Conservation (phyloP, 140 eudicot genomes). For the Flaveria floridana region DNA sequence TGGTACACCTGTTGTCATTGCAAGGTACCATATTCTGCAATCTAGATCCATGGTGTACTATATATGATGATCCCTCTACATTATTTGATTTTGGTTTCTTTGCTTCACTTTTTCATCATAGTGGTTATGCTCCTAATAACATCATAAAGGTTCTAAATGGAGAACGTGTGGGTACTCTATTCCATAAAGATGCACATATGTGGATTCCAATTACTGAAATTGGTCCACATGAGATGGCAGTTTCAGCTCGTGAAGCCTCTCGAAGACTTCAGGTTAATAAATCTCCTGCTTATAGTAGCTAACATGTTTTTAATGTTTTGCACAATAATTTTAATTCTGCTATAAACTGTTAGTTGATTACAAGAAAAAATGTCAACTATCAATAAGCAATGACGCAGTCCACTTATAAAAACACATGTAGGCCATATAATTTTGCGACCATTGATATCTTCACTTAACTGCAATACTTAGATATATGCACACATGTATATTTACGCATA, state of each 20-base stretch:
- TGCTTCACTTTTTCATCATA: slow-evolving; percentile 27
- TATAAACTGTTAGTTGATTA: slow-evolving; percentile 6
- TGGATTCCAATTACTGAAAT: slow-evolving; percentile 57
- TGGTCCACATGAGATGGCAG: slow-evolving; percentile 79
- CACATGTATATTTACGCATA: not conserved
- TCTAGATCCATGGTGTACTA: not conserved
- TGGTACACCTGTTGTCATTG: slow-evolving; percentile 83
- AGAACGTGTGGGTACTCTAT: slow-evolving; percentile 74
- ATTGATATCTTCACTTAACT: not conserved
- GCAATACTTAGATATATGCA: not conserved
- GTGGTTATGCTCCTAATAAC: slow-evolving; percentile 68
- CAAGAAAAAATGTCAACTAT: not conserved
- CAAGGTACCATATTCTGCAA: slow-evolving; percentile 52
- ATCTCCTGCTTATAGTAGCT: slow-evolving; percentile 10
- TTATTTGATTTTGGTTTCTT: slow-evolving; percentile 3
- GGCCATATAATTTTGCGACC: not conserved
- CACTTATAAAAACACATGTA: not conserved
- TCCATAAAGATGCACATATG: slow-evolving; percentile 72
- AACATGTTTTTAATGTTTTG: slow-evolving; percentile 1
- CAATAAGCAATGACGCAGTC: not conserved
- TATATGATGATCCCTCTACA: slow-evolving; percentile 1
- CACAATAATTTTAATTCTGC: not conserved
- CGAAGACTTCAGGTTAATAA: slow-evolving; percentile 66
- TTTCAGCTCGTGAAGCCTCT: slow-evolving; percentile 80
- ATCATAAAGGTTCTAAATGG: slow-evolving; percentile 72